Conservation (phyloP, 208 protist species). For the Leishmania tropica region DNA sequence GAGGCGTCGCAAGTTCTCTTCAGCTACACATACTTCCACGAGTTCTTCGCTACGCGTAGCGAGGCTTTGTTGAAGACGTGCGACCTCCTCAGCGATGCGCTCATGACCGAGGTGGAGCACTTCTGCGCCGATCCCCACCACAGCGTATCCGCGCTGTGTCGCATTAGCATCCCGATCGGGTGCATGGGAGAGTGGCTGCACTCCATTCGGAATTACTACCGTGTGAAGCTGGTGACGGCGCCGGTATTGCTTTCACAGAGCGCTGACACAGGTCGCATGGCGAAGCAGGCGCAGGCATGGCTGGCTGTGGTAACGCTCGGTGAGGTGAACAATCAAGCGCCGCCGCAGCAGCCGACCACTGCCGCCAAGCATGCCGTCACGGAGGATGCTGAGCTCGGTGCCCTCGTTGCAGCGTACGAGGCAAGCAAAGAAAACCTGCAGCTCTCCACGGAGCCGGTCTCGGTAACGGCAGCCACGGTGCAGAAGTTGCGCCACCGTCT, state of each 20-base stretch:
- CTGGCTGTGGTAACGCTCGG: conserved; percentile 11
- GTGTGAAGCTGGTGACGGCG: conserved; percentile 49
- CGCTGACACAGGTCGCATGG: conserved; percentile 6
- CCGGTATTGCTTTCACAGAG: conserved; percentile 37
- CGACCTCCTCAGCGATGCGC: conserved; percentile 39
- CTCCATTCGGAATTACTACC: conserved; percentile 64
- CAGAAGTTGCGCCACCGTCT: conserved; percentile 56
- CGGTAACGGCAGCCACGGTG: conserved; percentile 18
- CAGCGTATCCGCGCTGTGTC: conserved; percentile 42
- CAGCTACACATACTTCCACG: conserved; percentile 73
- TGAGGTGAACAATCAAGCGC: neutral
- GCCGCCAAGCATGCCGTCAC: neutral
- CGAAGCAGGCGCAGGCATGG: conserved; percentile 11
- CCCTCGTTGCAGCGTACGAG: conserved; percentile 16
- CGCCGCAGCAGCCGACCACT: neutral
- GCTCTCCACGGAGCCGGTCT: conserved; percentile 11
- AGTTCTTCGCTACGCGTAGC: conserved; percentile 70
- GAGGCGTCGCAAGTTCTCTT: conserved; percentile 62
- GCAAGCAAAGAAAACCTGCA: conserved; percentile 20
- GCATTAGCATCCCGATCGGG: conserved; percentile 55
- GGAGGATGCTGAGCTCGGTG: neutral
- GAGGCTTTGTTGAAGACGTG: conserved; percentile 53
- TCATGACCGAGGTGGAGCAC: conserved; percentile 53
- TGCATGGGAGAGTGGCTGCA: conserved; percentile 69
- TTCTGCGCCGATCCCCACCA: conserved; percentile 62